Percentiles rank a stretch among this genome's conserved stretches.
Conservation (phyloP, 768 basidiomycete genomes). For the Russula foetens region DNA sequence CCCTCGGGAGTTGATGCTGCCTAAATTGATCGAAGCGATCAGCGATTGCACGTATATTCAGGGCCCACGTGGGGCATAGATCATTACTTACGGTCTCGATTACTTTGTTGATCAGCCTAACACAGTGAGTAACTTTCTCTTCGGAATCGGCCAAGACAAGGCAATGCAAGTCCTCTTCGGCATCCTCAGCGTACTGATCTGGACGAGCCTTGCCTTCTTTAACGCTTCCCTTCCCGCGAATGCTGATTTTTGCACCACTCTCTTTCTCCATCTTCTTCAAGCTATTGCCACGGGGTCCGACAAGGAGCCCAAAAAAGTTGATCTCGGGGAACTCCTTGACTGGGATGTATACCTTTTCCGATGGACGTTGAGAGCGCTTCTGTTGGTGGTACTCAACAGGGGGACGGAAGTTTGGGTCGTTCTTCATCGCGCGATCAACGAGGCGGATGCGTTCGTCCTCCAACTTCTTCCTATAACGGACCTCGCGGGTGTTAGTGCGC, state of each 20-base stretch:
- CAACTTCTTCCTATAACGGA: constrained; percentile 93
- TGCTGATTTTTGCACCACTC: constrained; percentile 96
- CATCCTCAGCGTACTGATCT: constrained; percentile 91
- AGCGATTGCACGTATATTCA: neutral
- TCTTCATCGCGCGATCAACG: constrained; percentile 94
- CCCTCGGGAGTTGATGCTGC: constrained; percentile 99
- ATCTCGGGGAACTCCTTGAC: constrained; percentile 99
- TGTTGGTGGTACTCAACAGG: constrained; percentile 95
- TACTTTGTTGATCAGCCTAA: constrained; percentile 92
- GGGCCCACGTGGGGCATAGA: neutral
- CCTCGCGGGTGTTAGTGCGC: constrained; percentile 96
- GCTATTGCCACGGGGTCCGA: constrained; percentile 97
- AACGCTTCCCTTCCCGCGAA: constrained; percentile 95
- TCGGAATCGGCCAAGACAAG: constrained; percentile 89
- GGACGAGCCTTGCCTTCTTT: constrained; percentile 98
- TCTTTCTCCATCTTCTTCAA: constrained; percentile 99
- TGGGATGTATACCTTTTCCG: constrained; percentile 98
- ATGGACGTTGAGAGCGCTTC: constrained; percentile 87
- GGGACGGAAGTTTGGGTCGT: constrained; percentile 95
- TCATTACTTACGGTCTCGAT: constrained; percentile 84
- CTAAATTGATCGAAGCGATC: constrained; percentile 34
- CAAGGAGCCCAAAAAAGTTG: constrained; percentile 97
- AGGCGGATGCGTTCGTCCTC: constrained; percentile 89
- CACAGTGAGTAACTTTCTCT: constrained; percentile 86
- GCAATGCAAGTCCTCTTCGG: constrained; percentile 98